Conservation (phyloP, 371 early-diverging fungal species). For the Capillidium heterosporum region DNA sequence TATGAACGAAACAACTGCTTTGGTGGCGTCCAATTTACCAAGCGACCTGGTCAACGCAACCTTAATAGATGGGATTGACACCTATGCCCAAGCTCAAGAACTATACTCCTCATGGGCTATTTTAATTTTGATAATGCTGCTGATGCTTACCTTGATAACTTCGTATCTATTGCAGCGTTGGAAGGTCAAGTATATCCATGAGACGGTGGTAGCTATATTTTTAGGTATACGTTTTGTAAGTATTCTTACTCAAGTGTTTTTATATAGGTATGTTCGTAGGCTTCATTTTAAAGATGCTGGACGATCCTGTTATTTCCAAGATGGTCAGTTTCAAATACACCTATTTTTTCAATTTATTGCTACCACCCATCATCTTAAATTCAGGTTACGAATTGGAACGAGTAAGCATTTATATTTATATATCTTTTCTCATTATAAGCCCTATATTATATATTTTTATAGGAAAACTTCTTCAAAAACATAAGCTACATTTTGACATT, state of each 20-base stretch:
- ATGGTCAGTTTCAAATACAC: constrained; percentile 82
- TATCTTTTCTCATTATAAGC: background rate
- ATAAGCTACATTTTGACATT: constrained; percentile 74
- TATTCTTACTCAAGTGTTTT: no score
- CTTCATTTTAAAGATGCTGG: constrained; percentile 50
- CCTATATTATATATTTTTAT: constrained; percentile 18
- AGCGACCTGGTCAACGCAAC: background rate
- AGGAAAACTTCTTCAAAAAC: constrained; percentile 54
- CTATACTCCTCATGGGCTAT: constrained; percentile 66
- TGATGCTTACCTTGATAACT: constrained; percentile 65
- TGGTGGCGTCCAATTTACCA: no score
- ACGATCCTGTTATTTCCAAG: constrained; percentile 46
- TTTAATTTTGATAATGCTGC: constrained; percentile 60
- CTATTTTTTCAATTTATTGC: constrained; percentile 81
- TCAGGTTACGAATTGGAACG: constrained; percentile 85
- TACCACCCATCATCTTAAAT: constrained; percentile 91
- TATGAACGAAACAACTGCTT: no score
- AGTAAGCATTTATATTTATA: constrained; percentile 14
- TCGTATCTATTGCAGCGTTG: constrained; percentile 69
- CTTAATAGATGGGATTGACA: background rate
- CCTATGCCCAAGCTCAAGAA: constrained; percentile 38
- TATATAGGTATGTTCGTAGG: constrained; percentile 66
- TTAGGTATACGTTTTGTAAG: constrained; percentile 23
- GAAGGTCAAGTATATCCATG: constrained; percentile 73
- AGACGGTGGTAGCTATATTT: constrained; percentile 81